Conservation (phyloP, 371 early-diverging fungal species). For the Capniomyces stellatus region DNA sequence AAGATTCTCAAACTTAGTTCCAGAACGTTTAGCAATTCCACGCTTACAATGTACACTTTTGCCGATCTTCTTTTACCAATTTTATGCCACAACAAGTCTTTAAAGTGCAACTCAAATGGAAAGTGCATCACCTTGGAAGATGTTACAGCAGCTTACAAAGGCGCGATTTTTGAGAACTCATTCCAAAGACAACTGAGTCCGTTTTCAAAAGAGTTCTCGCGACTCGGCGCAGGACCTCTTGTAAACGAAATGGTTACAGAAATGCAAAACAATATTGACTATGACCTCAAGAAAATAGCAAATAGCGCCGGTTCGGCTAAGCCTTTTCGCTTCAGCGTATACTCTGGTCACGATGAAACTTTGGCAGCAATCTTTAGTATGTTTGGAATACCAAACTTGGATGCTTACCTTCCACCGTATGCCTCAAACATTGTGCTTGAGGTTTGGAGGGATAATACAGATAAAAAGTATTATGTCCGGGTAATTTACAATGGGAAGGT, state of each 20-base stretch:
- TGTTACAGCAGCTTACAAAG: background rate
- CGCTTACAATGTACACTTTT: background rate
- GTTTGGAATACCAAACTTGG: slow-evolving; percentile 18
- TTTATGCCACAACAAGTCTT: background rate
- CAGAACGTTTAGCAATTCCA: background rate
- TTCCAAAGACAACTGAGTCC: background rate
- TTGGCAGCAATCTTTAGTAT: slow-evolving; percentile 26
- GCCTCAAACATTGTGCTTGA: slow-evolving; percentile 35
- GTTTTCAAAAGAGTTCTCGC: background rate
- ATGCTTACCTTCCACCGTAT: slow-evolving; percentile 39
- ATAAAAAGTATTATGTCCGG: slow-evolving; percentile 24
- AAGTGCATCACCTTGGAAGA: background rate
- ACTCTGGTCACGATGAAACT: slow-evolving; percentile 37
- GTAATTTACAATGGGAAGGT: slow-evolving; percentile 32
- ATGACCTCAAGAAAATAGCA: background rate
- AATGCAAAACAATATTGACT: background rate
- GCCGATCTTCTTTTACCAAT: background rate
- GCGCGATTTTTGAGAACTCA: background rate
- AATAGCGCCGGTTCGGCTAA: background rate
- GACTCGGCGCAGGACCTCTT: background rate
- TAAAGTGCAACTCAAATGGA: too few relatives aligned
- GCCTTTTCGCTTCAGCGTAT: slow-evolving; percentile 20
- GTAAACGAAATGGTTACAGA: background rate
- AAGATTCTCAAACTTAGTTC: background rate
- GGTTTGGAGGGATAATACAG: slow-evolving; percentile 27